Base-by-base conservation (phyloP, 345 rosid genomes). In the Gynandropsis gynandra region DNA sequence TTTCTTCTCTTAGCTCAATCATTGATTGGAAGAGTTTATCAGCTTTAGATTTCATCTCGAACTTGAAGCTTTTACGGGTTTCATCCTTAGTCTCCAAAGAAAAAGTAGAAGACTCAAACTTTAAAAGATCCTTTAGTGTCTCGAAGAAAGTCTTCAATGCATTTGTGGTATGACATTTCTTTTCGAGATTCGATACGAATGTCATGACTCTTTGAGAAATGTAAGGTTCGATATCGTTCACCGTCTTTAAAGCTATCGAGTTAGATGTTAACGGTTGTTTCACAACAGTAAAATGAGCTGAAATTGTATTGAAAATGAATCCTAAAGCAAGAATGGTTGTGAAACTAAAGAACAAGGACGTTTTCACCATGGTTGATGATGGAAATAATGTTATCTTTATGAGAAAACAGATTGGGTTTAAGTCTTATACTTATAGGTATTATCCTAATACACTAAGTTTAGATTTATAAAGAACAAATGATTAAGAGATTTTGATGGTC, bases 401-500 rank as follows among this genome's bases (percentile, higher is more conserved):
- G 63, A 11, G 10, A 57, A 38, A 9, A 24, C 7, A 18, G 33
- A 5, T 65, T 38, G 44, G 46, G 45, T 15, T 16, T 44, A 19
- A 4, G 20, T 64, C 24, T 20, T 50, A 17, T 48, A 64, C 45
- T 51, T 65, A 52, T 24, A 40, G 45, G 13, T 32, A 33, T 21
- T n/a, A 47, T 46, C 39, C 18, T 24, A 14, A 47, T 27, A 37
- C 9, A 9, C 62, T 58, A 65, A 45, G 16, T 58, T 58, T 65
- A 52, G 70, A 52, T 20, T 19, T 58, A 38, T 2, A 2, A 56
- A 15, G 54, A 65, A 65, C 40, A 16, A 46, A 38, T 58, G 64
- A 58, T 49, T 53, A 51, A n/a, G 70, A 65, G 70, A 65, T 14
- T 41, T 58, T 39, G 38, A 65, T 58, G 70, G 70, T 44, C 33